phyloP scores from a whole-genome alignment of 805 yeast species.

The Yarrowia sp. region DNA sequence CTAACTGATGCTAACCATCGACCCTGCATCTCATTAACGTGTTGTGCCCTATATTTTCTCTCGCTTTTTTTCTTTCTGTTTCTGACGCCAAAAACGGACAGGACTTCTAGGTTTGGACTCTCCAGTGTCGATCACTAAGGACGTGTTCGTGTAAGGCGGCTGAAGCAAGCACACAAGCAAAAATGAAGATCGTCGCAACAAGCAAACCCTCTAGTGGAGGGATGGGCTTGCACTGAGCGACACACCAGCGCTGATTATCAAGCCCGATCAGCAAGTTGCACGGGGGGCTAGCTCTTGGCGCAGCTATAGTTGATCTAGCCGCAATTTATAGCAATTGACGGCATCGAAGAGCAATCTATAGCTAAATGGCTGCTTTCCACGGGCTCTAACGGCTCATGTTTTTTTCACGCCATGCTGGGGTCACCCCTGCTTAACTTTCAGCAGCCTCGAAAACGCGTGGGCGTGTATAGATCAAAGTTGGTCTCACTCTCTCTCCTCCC shows the following conservation, averaged over 20 bases:
- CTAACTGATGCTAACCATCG: no score
- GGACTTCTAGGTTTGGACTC: not conserved
- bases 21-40: not conserved
- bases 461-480: not conserved
- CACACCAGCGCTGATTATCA: not conserved
- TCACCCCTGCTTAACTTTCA: constrained; percentile 12
- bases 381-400: not conserved
- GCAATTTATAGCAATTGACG: not conserved
- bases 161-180: not conserved
- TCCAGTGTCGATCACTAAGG: not conserved
- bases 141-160: constrained; percentile 24
- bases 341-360: not conserved
- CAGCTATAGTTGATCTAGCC: not conserved
- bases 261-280: not conserved
- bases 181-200: constrained; percentile 12
- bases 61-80: not conserved
- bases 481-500: not conserved
- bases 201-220: not conserved
- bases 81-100: not conserved
- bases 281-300: constrained; percentile 7
- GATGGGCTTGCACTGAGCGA: not conserved
- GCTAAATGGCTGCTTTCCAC: not conserved
- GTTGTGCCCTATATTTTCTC: not conserved
- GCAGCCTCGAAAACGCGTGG: constrained; percentile 16
- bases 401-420: not conserved